Base-by-base conservation (phyloP, 2,329 filamentous ascomycete species). In the Penicillium sp. region DNA sequence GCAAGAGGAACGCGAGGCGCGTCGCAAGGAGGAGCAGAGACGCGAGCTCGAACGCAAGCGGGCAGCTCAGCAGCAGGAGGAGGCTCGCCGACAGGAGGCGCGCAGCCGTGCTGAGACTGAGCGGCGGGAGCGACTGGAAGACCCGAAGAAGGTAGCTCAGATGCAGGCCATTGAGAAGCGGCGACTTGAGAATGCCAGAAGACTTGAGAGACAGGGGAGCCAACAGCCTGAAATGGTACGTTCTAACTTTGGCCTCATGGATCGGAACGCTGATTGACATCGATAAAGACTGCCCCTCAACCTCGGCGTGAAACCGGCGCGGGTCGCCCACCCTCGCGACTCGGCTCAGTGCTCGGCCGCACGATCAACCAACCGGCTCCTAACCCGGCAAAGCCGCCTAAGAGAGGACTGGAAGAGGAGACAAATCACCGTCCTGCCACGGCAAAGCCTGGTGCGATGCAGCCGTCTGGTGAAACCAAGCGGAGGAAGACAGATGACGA, bases 21-120 rank as follows among this genome's bases (percentile, higher is more conserved):
- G 93, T 70, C 87, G 89, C 54, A 94, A 92, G 71, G 88, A 89
- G 8, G 91, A 96, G 21, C 88, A 90, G 44, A 97, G 96, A 77
- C 86, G 88, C 17, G 91, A 96, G 70, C 81, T 91, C 38, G 92
- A 96, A 73, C 88, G 90, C 52, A 92, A 93, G 78, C 85, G 90
- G 62, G 86, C 86, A 52, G 87, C 86, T 44, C 78, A 81, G 56
- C 72, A 76, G 58, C 75, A 86, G 58, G 83, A 86, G 57, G 89
- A 92, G 66, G 80, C 81, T 17, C 88, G 90, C 65, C 84, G 83
- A 46, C 86, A 88, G 69, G 85, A 83, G 66, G 84, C 87, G 67
- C 83, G 86, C 65, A 86, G 89, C 60, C 84, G 85, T 26, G 86
- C 87, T 65, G 83, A 86, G 66, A 82, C 83, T 7, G 80, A 83